phyloP scores from a whole-genome alignment of 345 rosid species.

The Jatropha curcas region DNA sequence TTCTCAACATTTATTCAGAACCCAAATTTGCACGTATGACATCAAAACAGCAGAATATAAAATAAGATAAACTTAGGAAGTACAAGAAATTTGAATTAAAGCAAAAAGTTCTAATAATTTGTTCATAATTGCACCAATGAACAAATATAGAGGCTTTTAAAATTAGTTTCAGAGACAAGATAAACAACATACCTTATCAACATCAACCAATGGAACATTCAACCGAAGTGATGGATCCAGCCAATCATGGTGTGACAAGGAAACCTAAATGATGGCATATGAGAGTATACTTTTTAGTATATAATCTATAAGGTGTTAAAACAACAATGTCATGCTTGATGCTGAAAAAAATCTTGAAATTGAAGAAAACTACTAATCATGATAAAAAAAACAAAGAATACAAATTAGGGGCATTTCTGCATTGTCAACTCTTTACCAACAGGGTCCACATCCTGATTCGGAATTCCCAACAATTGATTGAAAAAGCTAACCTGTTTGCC shows the following conservation, averaged over 20 bases:
- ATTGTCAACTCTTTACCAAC: neutral
- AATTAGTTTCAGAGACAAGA: neutral
- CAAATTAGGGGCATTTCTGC: neutral
- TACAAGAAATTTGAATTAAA: too few relatives aligned
- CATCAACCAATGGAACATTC: slow-evolving; percentile 88
- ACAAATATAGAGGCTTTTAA: neutral
- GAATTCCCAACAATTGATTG: neutral
- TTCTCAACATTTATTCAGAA: too few relatives aligned
- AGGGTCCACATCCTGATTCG: neutral
- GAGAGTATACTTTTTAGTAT: slow-evolving; percentile 5
- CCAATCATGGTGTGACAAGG: slow-evolving; percentile 55
- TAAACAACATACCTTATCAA: slow-evolving; percentile 74
- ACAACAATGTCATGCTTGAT: neutral
- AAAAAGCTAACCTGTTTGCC: neutral
- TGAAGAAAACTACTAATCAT: neutral
- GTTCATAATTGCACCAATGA: neutral
- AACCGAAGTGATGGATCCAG: slow-evolving; percentile 70
- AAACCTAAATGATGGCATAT: slow-evolving; percentile 44
- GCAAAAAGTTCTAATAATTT: neutral
- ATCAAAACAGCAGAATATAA: neutral
- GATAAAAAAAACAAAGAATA: neutral
- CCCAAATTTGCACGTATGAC: neutral
- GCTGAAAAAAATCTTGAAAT: neutral
- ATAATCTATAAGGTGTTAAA: neutral
- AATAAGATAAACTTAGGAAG: neutral